Evolutionary conservation across 2,329 filamentous ascomycete genomes (phyloP), one percentile per base, ranked within the genome.

Genomic region (Chalaropsis ovoidea): DNA sequence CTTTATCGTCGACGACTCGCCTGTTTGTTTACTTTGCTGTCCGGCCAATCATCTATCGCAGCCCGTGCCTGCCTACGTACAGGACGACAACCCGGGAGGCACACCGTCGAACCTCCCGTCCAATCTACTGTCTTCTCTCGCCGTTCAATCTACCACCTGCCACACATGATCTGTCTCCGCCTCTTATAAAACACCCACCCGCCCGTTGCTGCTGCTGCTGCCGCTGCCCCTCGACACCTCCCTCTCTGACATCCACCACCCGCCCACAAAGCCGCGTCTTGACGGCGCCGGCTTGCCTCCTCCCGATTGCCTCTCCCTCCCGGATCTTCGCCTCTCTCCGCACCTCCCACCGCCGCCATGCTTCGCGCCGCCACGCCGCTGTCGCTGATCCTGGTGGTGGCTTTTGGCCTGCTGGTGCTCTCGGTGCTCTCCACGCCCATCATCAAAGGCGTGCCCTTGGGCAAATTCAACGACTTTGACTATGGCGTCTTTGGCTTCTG

Each of bases 401-500:
- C 93, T 70, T 96, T 99, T 76, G 87, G 81, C 69, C 80, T 97
- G 68, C 81, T 97, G 63, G 80, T 97, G 60, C 80, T 99, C 47
- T 89, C 91, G 60, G 89, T 92, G 47, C 78, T 99, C n/a, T 96
- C 93, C 1, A 92, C 90, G 0, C 94, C 94, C 19, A 85, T 99
- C 70, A 87, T 97, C 73, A 86, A 88, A 72, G 82, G 81, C 31
- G 95, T 99, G 60, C 90, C 91, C 10, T 80, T 99, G 52, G 92
- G 89, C 45, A 86, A 84, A 63, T 93, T 86, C 73, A 77, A 86
- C 52, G 86, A 87, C 71, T 84, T 89, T 70, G 86, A 86, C 70
- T 96, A 95, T 79, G 94, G 94, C 61, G 92, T 97, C 61, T 93
- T 97, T 78, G 94, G 94, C 31, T 95, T 85, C 72, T 99, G 94